A percentile compares a stretch with the other conserved stretches of the same genome.
These are phyloP conservation scores for Ailanthus altissimus DNA, from an alignment of 345 rosid genomes.

Conservation along the genomic window DNA sequence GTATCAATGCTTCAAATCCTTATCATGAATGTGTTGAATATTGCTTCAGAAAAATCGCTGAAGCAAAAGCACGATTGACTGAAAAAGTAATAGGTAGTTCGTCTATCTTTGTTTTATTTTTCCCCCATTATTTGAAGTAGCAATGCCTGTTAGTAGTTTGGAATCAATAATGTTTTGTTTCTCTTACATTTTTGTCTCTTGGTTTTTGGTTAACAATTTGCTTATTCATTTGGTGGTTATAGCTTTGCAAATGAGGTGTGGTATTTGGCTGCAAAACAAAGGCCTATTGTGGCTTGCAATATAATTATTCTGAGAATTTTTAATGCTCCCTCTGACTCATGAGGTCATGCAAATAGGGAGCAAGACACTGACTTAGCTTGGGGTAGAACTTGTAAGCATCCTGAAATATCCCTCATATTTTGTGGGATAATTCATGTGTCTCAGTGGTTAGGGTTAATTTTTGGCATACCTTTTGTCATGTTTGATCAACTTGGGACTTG, in stretches of 20 bases:
- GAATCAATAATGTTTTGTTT: not conserved
- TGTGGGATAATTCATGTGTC: not conserved
- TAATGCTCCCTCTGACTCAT: not conserved
- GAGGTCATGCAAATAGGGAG: not conserved
- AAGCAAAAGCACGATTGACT: constrained; percentile 46
- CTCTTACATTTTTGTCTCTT: not conserved
- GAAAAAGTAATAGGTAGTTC: constrained; percentile 45
- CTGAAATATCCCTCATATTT: not conserved
- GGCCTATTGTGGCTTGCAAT: not conserved
- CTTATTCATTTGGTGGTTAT: not conserved
- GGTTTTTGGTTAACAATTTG: not conserved
- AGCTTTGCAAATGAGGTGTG: not conserved
- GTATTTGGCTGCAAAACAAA: not conserved
- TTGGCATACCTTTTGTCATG: not conserved
- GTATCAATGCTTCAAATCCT: constrained; percentile 74
- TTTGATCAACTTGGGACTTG: not conserved
- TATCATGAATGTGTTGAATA: constrained; percentile 78
- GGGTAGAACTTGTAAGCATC: not conserved
- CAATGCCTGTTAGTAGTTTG: not conserved
- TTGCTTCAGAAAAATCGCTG: constrained; percentile 76
- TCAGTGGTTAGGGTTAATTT: not conserved
- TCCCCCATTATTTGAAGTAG: not conserved
- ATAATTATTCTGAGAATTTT: not conserved
- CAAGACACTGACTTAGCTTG: too few species aligned
- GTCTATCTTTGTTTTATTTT: not conserved